A percentile compares a stretch with the other conserved stretches of the same genome.
phyloP scores from a whole-genome alignment of 2,329 filamentous ascomycete genomes.

The Arthrobotrys conoides region DNA sequence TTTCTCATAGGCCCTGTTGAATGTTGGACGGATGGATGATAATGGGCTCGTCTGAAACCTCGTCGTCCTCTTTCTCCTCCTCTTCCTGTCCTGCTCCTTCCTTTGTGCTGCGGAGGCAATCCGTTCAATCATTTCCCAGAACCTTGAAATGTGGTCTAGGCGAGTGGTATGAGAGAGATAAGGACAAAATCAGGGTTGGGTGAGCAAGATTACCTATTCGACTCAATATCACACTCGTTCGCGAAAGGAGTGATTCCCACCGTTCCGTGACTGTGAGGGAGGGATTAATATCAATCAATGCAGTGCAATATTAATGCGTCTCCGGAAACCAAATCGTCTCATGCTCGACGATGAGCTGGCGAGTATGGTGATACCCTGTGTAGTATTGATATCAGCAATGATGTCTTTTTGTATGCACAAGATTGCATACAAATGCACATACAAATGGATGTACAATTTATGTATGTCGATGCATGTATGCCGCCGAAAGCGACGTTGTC shows the following conservation, averaged over 20 bases:
- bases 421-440: not conserved
- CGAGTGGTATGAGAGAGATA: slow-evolving; percentile 34
- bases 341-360: slow-evolving; percentile 27
- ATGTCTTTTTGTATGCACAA: not conserved
- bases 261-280: slow-evolving; percentile 17
- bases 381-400: not conserved
- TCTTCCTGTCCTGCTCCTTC: slow-evolving; percentile 9
- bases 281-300: slow-evolving; percentile 8
- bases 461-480: slow-evolving; percentile 32
- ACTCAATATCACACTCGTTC: slow-evolving; percentile 10
- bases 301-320: slow-evolving; percentile 1
- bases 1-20: not conserved
- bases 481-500: slow-evolving; percentile 45
- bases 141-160: slow-evolving; percentile 38
- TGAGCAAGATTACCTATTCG: slow-evolving; percentile 15
- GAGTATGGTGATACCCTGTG: slow-evolving; percentile 1
- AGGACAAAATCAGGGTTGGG: slow-evolving; percentile 28
- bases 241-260: slow-evolving; percentile 22
- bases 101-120: slow-evolving; percentile 35
- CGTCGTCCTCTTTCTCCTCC: slow-evolving; percentile 3
- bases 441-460: slow-evolving; percentile 20
- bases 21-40: slow-evolving; percentile 22
- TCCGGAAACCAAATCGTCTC: not conserved
- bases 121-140: slow-evolving; percentile 37
- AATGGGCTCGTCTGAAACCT: slow-evolving; percentile 24